Conservation (phyloP, 2,329 filamentous ascomycete species). For the Blastomyces silverae region DNA sequence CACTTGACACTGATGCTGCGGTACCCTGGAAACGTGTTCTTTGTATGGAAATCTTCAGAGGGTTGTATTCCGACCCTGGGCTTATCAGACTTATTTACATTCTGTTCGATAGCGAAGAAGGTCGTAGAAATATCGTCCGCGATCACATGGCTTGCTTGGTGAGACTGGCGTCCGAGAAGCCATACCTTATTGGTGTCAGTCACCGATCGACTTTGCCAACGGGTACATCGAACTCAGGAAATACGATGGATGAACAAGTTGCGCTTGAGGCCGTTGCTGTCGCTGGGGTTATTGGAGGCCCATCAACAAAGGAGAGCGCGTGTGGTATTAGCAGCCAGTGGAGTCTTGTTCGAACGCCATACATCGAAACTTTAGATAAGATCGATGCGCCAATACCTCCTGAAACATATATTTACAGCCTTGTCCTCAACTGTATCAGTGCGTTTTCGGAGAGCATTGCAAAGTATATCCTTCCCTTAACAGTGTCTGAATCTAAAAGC, state of each 20-base stretch:
- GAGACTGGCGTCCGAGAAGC: slow-evolving; percentile 86
- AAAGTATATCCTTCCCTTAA: slow-evolving; percentile 86
- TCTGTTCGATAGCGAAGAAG: slow-evolving; percentile 67
- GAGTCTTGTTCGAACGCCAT: slow-evolving; percentile 80
- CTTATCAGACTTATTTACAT: slow-evolving; percentile 73
- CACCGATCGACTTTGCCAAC: slow-evolving; percentile 79
- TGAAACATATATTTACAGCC: slow-evolving; percentile 87
- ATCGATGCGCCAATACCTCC: slow-evolving; percentile 73
- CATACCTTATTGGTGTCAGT: slow-evolving; percentile 76
- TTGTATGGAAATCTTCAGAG: slow-evolving; percentile 84
- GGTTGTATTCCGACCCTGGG: slow-evolving; percentile 72
- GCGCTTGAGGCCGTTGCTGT: slow-evolving; percentile 83
- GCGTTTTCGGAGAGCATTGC: slow-evolving; percentile 86
- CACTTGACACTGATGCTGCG: slow-evolving; percentile 76
- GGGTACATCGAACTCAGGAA: slow-evolving; percentile 50
- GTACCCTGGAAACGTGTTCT: slow-evolving; percentile 78
- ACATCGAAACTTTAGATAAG: slow-evolving; percentile 92
- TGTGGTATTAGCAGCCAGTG: slow-evolving; percentile 80
- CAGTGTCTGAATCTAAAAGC: slow-evolving; percentile 64
- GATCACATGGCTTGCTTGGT: slow-evolving; percentile 83
- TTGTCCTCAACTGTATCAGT: slow-evolving; percentile 82
- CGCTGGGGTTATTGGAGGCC: slow-evolving; percentile 74
- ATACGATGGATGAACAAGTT: slow-evolving; percentile 67
- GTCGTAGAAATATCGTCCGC: slow-evolving; percentile 68
- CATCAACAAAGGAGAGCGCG: slow-evolving; percentile 59